These are phyloP conservation scores for Fonsecaea pugnacius DNA, from an alignment of 2,329 filamentous ascomycete genomes.

Conservation along the genomic window DNA sequence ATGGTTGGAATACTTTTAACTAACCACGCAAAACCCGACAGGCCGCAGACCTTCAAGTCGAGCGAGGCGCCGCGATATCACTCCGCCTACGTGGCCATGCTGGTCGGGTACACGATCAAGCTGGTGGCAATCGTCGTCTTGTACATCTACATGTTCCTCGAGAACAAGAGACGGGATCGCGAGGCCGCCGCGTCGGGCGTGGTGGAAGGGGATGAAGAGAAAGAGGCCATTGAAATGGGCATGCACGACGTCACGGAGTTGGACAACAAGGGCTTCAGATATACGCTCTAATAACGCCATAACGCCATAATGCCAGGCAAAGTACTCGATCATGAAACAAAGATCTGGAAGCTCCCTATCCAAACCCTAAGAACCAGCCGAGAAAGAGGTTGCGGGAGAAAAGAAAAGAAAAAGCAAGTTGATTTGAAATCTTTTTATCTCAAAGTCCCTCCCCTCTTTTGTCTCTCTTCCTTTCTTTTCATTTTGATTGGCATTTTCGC, in stretches of 20 bases:
- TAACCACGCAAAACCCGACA: background rate
- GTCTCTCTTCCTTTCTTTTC: too few species aligned
- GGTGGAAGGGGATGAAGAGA: slow-evolving; percentile 50
- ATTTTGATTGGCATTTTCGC: background rate
- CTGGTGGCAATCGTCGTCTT: slow-evolving; percentile 55
- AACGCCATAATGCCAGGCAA: slow-evolving; percentile 34
- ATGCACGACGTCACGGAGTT: slow-evolving; percentile 57
- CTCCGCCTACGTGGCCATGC: slow-evolving; percentile 57
- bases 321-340: background rate
- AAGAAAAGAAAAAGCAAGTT: background rate
- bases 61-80: slow-evolving; percentile 57
- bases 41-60: slow-evolving; percentile 55
- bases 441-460: too few species aligned
- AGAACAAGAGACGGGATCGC: slow-evolving; percentile 60
- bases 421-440: background rate
- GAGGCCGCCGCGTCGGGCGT: slow-evolving; percentile 45
- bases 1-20: too few species aligned
- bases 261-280: slow-evolving; percentile 60
- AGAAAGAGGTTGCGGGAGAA: background rate
- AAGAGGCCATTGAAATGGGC: slow-evolving; percentile 55
- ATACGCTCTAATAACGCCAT: slow-evolving; percentile 45
- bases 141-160: slow-evolving; percentile 60
- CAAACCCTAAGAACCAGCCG: background rate
- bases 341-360: too few species aligned
- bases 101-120: slow-evolving; percentile 61